These are phyloP conservation scores for Limonium bicolor DNA, from an alignment of 148 eudicot genomes.

Conservation along the genomic window DNA sequence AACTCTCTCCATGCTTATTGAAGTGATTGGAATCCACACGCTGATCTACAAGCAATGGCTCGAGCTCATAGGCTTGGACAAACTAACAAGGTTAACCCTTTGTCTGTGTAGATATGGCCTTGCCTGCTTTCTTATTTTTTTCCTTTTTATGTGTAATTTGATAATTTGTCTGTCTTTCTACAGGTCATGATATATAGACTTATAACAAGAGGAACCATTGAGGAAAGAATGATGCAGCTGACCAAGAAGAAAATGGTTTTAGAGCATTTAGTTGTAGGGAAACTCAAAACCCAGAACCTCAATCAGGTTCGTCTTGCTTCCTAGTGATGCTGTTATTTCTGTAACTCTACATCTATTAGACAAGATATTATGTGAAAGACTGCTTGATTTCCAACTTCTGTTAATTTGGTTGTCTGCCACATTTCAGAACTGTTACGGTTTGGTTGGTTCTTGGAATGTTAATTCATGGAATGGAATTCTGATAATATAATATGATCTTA, in stretches of 20 bases:
- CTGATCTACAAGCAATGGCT: constrained; percentile 99
- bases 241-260: constrained; percentile 96
- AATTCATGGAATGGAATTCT: too few species aligned
- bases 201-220: constrained; percentile 85
- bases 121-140: background rate
- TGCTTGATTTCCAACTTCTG: too few species aligned
- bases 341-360: too few species aligned
- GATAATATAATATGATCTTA: too few species aligned
- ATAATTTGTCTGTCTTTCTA: constrained; percentile 4
- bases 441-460: too few species aligned
- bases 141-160: background rate
- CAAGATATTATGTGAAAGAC: too few species aligned
- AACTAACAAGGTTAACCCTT: constrained; percentile 61
- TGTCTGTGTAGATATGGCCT: background rate
- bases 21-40: constrained; percentile 99
- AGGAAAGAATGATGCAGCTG: constrained; percentile 99
- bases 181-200: constrained; percentile 99
- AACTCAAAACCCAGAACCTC: constrained; percentile 79
- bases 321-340: too few species aligned
- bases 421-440: too few species aligned
- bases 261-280: constrained; percentile 98
- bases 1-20: background rate
- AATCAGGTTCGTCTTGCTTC: too few species aligned
- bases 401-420: too few species aligned
- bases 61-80: constrained; percentile 99